phyloP scores from a whole-genome alignment of 2,329 filamentous ascomycete genomes.

The Ceratocystis variospora region DNA sequence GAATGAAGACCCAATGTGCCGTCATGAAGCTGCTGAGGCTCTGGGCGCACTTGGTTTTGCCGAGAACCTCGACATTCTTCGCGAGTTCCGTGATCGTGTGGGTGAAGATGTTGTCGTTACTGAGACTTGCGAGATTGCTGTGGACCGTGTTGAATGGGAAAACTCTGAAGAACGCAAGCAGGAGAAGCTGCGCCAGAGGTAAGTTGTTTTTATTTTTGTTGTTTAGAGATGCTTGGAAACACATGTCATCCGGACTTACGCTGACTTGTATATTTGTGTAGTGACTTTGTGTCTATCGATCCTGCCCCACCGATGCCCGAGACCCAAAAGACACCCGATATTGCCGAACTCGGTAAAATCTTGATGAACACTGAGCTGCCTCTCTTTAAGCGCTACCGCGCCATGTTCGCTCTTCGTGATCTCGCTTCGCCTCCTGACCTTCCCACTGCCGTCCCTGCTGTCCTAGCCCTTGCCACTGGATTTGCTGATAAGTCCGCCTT shows the following conservation, averaged over 20 bases:
- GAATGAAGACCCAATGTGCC: conserved; percentile 83
- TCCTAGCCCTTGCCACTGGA: conserved; percentile 73
- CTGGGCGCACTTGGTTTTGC: conserved; percentile 72
- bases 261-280: conserved; percentile 30
- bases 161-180: conserved; percentile 55
- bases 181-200: conserved; percentile 76
- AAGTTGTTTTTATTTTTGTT: conserved; percentile 23
- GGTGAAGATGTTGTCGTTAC: conserved; percentile 69
- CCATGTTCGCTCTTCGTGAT: conserved; percentile 95
- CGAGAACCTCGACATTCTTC: conserved; percentile 60
- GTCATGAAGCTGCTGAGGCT: conserved; percentile 92
- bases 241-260: conserved; percentile 19
- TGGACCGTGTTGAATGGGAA: conserved; percentile 89
- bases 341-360: conserved; percentile 59
- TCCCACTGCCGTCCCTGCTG: conserved; percentile 74
- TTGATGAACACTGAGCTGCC: conserved; percentile 67
- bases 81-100: conserved; percentile 56
- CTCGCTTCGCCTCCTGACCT: conserved; percentile 85
- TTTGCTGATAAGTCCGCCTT: conserved; percentile 76
- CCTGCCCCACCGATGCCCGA: conserved; percentile 79
- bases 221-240: conserved; percentile 13
- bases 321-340: conserved; percentile 41
- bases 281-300: conserved; percentile 90
- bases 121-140: conserved; percentile 94
- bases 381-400: conserved; percentile 85